These are phyloP conservation scores for Xanthoconium stramineum DNA, from an alignment of 768 basidiomycete genomes.

Conservation along the genomic window DNA sequence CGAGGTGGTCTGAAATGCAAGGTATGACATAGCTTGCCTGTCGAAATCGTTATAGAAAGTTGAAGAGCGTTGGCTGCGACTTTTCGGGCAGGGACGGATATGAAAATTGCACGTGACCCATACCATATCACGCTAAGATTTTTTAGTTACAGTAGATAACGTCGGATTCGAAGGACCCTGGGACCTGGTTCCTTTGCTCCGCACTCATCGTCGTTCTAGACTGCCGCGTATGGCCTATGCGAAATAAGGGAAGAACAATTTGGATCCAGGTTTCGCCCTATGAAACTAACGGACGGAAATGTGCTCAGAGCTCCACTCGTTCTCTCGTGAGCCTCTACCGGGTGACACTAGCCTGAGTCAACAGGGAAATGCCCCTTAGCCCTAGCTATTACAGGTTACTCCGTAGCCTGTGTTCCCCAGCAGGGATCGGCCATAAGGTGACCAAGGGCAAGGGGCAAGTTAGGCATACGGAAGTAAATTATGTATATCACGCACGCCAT, in stretches of 20 bases:
- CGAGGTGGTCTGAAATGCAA: conserved; percentile 39
- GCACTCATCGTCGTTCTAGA: too few species aligned
- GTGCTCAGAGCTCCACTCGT: not conserved
- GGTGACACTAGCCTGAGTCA: not conserved
- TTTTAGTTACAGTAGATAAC: not conserved
- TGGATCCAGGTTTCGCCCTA: not conserved
- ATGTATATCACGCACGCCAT: not conserved
- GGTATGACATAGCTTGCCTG: conserved; percentile 39
- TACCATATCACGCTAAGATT: too few species aligned
- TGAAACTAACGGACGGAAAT: not conserved
- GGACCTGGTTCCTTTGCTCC: not conserved
- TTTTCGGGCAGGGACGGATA: conserved; percentile 14
- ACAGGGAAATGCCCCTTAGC: not conserved
- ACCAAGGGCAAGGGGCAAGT: not conserved
- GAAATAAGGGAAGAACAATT: not conserved
- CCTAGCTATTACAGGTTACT: not conserved
- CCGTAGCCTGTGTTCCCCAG: not conserved
- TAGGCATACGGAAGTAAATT: not conserved
- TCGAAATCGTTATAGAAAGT: not conserved
- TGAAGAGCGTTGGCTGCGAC: too few species aligned
- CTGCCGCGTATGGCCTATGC: too few species aligned
- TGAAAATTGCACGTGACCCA: conserved; percentile 19
- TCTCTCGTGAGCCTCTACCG: not conserved
- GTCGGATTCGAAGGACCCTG: not conserved
- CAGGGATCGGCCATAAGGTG: conserved; percentile 1